phyloP scores from a whole-genome alignment of 2,329 filamentous ascomycete species.

The Neonectria neomacrospora region DNA sequence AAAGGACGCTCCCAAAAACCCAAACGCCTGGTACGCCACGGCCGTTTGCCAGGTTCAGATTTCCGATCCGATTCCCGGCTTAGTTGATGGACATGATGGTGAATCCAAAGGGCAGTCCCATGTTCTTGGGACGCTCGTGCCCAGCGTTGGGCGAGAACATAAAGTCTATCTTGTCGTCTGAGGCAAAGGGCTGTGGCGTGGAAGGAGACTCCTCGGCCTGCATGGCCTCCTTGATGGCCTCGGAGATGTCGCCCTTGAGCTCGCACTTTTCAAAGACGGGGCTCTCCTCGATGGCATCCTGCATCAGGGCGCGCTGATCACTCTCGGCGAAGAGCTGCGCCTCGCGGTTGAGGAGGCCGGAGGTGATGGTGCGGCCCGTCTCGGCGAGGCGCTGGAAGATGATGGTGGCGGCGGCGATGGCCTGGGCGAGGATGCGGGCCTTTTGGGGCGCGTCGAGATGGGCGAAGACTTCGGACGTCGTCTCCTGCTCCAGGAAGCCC shows the following conservation, averaged over 20 bases:
- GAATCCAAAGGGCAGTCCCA: constrained; percentile 42
- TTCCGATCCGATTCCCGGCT: constrained; percentile 14
- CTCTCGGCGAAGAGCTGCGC: constrained; percentile 44
- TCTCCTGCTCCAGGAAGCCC: constrained; percentile 40
- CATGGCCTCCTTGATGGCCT: constrained; percentile 41
- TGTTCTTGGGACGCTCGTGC: constrained; percentile 41
- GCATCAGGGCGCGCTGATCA: constrained; percentile 42
- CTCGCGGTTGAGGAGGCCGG: constrained; percentile 43
- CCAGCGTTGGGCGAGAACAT: constrained; percentile 37
- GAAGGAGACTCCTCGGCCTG: constrained; percentile 41
- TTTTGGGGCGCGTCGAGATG: constrained; percentile 40
- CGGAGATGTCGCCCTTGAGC: constrained; percentile 34
- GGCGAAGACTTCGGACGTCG: constrained; percentile 42
- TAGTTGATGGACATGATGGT: constrained; percentile 45
- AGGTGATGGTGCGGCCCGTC: constrained; percentile 37
- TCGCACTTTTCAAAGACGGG: constrained; percentile 39
- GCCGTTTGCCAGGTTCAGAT: constrained; percentile 31
- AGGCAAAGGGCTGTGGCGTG: constrained; percentile 38
- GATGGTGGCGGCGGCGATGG: constrained; percentile 39
- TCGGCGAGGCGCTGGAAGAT: constrained; percentile 42
- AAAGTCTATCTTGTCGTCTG: constrained; percentile 42
- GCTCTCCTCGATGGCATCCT: constrained; percentile 41
- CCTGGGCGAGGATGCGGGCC: constrained; percentile 41
- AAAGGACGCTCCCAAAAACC: constrained; percentile 22
- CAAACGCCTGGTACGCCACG: constrained; percentile 35